A percentile compares a stretch with the other conserved stretches of the same genome.
Evolutionary conservation across 768 basidiomycete species (phyloP).

Genomic region (Serendipita sp.): DNA sequence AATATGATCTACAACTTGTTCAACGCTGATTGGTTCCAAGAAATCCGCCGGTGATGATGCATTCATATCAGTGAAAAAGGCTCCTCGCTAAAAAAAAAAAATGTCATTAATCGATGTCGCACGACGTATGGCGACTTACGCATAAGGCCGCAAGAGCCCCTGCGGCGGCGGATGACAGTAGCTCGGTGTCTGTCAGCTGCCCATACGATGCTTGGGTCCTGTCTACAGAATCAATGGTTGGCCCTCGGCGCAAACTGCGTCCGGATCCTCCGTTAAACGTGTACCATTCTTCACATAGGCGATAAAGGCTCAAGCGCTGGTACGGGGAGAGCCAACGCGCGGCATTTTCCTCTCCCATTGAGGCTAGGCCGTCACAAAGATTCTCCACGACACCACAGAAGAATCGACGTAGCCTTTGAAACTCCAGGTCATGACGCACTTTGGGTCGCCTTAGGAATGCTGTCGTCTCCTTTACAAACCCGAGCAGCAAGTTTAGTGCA

Average conservation of each 20-base stretch:
- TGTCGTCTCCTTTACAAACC: conserved; percentile 74
- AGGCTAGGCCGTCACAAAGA: conserved; percentile 59
- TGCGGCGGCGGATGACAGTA: conserved; percentile 67
- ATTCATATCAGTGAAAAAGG: conserved; percentile 47
- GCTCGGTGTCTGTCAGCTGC: conserved; percentile 38
- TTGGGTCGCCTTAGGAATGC: conserved; percentile 56
- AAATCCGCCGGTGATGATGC: conserved; percentile 51
- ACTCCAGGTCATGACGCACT: conserved; percentile 54
- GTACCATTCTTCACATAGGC: conserved; percentile 88
- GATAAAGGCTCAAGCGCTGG: conserved; percentile 64
- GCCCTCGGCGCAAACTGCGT: neutral
- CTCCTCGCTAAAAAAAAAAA: conserved; percentile 41
- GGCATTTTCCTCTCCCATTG: conserved; percentile 38
- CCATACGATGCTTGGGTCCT: no score
- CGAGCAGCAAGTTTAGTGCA: conserved; percentile 62
- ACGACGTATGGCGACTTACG: conserved; percentile 34
- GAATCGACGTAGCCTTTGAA: conserved; percentile 72
- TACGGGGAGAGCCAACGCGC: conserved; percentile 62
- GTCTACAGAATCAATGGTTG: no score
- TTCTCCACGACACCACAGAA: conserved; percentile 83
- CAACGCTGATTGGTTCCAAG: conserved; percentile 36
- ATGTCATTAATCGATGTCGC: neutral
- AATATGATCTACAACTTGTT: conserved; percentile 44
- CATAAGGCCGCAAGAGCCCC: conserved; percentile 77
- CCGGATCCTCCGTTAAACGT: conserved; percentile 59